Percentiles rank a stretch among this genome's conserved stretches.
These are phyloP conservation scores for Arthrobotrys iridis DNA, from an alignment of 2,329 filamentous ascomycete genomes.

Conservation along the genomic window DNA sequence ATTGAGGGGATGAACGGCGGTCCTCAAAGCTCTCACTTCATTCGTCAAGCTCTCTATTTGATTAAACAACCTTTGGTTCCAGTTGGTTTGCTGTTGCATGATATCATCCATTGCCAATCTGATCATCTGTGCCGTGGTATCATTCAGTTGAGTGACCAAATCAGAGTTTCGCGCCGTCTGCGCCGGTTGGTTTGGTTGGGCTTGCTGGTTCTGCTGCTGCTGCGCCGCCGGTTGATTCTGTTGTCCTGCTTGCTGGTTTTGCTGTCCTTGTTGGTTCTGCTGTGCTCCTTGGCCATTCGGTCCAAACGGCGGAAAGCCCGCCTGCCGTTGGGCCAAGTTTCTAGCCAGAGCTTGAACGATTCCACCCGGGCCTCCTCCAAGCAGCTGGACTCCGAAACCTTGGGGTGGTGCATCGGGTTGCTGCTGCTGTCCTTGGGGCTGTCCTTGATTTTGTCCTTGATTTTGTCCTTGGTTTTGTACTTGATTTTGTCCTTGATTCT, in stretches of 20 bases:
- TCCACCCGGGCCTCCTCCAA: slow-evolving; percentile 14
- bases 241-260: background rate
- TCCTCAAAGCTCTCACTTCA: slow-evolving; percentile 6
- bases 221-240: background rate
- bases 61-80: slow-evolving; percentile 8
- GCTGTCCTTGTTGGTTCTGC: slow-evolving; percentile 1
- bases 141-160: slow-evolving; percentile 1
- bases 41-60: slow-evolving; percentile 12
- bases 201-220: background rate
- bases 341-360: slow-evolving; percentile 30
- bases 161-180: background rate
- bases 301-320: slow-evolving; percentile 1
- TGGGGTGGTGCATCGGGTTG: slow-evolving; percentile 6
- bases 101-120: slow-evolving; percentile 21
- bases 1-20: background rate
- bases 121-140: slow-evolving; percentile 2
- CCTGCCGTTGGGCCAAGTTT: slow-evolving; percentile 28
- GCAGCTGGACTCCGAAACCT: slow-evolving; percentile 26
- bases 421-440: slow-evolving; percentile 1
- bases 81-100: slow-evolving; percentile 15
- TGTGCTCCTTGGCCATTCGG: slow-evolving; percentile 8
- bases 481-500: background rate
- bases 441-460: background rate
- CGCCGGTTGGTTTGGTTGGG: background rate
- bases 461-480: background rate